These are phyloP conservation scores for Handroanthus guayacan DNA, from an alignment of 257 asterid species.

Conservation along the genomic window DNA sequence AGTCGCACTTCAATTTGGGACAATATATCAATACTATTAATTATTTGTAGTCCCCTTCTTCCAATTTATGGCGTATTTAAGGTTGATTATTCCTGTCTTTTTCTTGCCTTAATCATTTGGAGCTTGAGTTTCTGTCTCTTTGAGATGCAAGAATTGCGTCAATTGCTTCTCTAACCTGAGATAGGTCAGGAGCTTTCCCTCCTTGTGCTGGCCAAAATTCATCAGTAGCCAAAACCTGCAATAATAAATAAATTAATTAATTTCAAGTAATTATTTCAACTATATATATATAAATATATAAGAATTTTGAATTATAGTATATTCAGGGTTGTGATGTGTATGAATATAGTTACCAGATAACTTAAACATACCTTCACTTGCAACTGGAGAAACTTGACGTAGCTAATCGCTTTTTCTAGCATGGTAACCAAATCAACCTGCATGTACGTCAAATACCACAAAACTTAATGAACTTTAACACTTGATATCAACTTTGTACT, in stretches of 20 bases:
- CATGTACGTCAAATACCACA: not conserved
- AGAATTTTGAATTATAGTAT: not conserved
- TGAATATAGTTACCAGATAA: not conserved
- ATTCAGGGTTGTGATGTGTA: not conserved
- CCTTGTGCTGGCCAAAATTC: constrained; percentile 97
- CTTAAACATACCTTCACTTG: constrained; percentile 76
- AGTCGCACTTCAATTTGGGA: constrained; percentile 15
- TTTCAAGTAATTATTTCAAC: not conserved
- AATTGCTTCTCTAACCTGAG: constrained; percentile 87
- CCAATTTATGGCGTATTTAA: not conserved
- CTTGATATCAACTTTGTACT: not conserved
- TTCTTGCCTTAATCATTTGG: constrained; percentile 40
- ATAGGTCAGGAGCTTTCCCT: constrained; percentile 80
- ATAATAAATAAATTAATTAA: not conserved
- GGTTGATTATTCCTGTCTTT: not conserved
- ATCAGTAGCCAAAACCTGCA: constrained; percentile 87
- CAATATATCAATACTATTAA: not conserved
- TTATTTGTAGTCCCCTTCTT: not conserved
- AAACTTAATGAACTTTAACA: not conserved
- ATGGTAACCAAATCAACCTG: constrained; percentile 97
- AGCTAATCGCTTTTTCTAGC: constrained; percentile 90
- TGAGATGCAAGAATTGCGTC: constrained; percentile 86
- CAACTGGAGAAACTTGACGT: constrained; percentile 89
- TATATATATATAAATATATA: not conserved
- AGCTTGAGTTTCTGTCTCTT: constrained; percentile 62